These are phyloP conservation scores for Mycena venus DNA, from an alignment of 768 basidiomycete species.

Conservation along the genomic window DNA sequence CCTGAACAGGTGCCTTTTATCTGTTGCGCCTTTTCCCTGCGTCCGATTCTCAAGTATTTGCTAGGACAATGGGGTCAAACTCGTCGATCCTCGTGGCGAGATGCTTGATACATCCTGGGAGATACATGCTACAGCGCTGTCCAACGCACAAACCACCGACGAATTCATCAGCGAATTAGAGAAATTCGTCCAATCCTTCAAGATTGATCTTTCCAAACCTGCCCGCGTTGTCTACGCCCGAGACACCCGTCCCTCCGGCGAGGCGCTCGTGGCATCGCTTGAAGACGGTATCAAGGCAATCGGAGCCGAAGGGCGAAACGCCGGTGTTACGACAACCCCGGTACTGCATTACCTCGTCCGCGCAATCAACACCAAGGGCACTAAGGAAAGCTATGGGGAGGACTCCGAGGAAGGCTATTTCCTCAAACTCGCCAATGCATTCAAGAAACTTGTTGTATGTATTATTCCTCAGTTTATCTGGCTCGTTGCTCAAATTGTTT, in stretches of 20 bases:
- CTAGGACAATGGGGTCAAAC: conserved; percentile 98
- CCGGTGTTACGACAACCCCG: conserved; percentile 93
- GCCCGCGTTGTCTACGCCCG: conserved; percentile 90
- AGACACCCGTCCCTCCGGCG: conserved; percentile 93
- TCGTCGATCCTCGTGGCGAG: conserved; percentile 97
- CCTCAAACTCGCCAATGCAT: conserved; percentile 83
- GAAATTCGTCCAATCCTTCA: conserved; percentile 68
- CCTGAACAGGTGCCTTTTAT: conserved; percentile 86
- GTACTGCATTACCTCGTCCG: conserved; percentile 95
- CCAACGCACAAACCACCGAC: conserved; percentile 84
- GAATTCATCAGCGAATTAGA: conserved; percentile 79
- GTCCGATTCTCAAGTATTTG: conserved; percentile 23
- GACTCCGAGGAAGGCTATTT: conserved; percentile 89
- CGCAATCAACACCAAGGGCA: conserved; percentile 88
- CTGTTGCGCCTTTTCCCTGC: conserved; percentile 4
- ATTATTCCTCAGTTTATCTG: not conserved
- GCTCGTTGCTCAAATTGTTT: conserved; percentile 12
- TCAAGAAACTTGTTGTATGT: conserved; percentile 89
- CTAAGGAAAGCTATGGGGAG: conserved; percentile 82
- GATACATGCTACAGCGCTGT: conserved; percentile 83
- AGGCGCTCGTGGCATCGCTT: conserved; percentile 79
- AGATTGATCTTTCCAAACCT: conserved; percentile 85
- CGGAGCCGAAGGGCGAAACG: conserved; percentile 75
- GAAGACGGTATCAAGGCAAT: conserved; percentile 87
- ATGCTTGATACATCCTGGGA: conserved; percentile 98